These are phyloP conservation scores for Colletotrichum phormii DNA, from an alignment of 2,329 filamentous ascomycete genomes.

Conservation along the genomic window DNA sequence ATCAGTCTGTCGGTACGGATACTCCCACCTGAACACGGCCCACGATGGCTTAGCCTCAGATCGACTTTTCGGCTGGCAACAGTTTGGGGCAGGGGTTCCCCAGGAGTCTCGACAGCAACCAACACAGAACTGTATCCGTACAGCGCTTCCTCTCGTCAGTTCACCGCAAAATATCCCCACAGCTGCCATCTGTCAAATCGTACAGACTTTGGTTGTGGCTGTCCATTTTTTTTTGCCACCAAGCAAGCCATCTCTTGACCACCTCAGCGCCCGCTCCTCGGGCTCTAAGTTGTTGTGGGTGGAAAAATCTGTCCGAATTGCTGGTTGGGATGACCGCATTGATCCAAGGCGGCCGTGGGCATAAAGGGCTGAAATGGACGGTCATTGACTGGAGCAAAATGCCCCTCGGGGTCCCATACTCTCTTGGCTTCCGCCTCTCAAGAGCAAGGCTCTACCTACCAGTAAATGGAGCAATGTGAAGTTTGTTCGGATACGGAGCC, in stretches of 20 bases:
- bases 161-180: background rate
- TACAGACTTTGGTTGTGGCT: background rate
- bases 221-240: background rate
- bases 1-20: background rate
- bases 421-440: background rate
- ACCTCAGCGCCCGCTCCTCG: background rate
- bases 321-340: background rate
- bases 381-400: background rate
- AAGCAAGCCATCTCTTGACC: background rate
- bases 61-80: background rate
- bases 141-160: background rate
- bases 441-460: background rate
- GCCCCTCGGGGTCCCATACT: background rate
- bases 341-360: background rate
- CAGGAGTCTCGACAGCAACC: slow-evolving; percentile 1
- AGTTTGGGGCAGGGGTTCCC: slow-evolving; percentile 1
- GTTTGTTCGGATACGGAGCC: background rate
- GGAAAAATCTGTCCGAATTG: background rate
- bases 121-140: background rate
- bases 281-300: background rate
- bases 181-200: background rate
- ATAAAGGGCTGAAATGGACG: background rate
- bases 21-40: background rate
- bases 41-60: background rate
- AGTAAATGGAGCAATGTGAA: background rate